Percentiles rank a stretch among this genome's conserved stretches.
These are phyloP conservation scores for Huiozyma sinensis DNA, from an alignment of 805 yeast species.

Conservation along the genomic window DNA sequence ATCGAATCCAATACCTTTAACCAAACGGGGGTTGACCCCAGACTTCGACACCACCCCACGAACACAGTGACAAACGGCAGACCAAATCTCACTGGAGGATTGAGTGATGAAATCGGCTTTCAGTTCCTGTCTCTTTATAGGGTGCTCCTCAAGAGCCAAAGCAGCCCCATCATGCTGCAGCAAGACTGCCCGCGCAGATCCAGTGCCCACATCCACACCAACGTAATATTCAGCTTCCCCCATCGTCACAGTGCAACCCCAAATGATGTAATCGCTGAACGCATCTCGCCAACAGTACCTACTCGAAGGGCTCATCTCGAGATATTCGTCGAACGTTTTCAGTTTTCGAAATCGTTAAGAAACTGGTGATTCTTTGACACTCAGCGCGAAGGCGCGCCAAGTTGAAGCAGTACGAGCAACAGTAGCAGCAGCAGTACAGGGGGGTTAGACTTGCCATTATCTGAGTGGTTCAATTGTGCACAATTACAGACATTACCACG, in stretches of 20 bases:
- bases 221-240: slow-evolving; percentile 35
- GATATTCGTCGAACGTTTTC: no score
- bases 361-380: no score
- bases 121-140: slow-evolving; percentile 66
- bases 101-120: slow-evolving; percentile 72
- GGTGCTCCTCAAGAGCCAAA: slow-evolving; percentile 65
- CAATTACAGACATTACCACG: not conserved
- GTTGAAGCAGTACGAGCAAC: not conserved
- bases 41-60: slow-evolving; percentile 64
- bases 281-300: no score
- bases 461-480: no score
- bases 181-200: slow-evolving; percentile 90
- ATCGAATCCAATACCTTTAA: slow-evolving; percentile 89
- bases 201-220: slow-evolving; percentile 96
- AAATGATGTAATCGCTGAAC: no score
- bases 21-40: slow-evolving; percentile 52
- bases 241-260: no score
- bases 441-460: no score
- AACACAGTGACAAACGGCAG: slow-evolving; percentile 73
- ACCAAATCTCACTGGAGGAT: slow-evolving; percentile 87
- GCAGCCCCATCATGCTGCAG: slow-evolving; percentile 79
- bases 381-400: no score
- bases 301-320: no score
- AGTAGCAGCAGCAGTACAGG: no score
- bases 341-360: no score